Evolutionary conservation across 139 green algal species (phyloP).

Genomic region (Coelastrella sp.): DNA sequence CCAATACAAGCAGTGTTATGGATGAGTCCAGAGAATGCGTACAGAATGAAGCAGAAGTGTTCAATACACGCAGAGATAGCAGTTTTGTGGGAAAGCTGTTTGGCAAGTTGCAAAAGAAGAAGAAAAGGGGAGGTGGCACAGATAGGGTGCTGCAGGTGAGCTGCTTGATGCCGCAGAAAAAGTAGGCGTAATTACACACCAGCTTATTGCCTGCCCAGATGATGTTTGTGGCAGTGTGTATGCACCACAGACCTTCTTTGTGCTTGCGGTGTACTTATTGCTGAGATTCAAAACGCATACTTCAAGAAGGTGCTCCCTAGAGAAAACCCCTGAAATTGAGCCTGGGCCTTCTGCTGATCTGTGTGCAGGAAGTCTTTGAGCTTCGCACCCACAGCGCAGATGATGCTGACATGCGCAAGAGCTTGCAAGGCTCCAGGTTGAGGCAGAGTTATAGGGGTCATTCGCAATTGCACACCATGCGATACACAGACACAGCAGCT

Average conservation of each 20-base stretch:
- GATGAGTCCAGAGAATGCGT: no score
- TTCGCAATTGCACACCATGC: neutral
- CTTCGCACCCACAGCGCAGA: neutral
- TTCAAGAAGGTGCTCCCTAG: no score
- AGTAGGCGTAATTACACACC: no score
- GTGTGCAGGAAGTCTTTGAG: neutral
- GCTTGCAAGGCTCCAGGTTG: neutral
- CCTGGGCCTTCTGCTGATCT: neutral
- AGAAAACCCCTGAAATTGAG: no score
- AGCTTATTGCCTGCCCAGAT: no score
- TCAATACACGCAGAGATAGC: neutral
- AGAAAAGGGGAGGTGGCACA: neutral
- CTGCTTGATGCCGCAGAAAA: no score
- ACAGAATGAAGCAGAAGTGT: no score
- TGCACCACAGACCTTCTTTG: no score
- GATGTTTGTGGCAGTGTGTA: no score
- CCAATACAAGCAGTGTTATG: no score
- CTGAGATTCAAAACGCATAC: no score
- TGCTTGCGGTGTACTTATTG: no score
- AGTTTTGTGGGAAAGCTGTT: neutral
- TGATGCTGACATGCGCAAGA: neutral
- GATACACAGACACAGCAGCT: neutral
- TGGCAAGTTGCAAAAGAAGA: conserved; percentile 26
- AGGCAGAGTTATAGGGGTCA: neutral
- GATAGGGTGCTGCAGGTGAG: neutral